These are phyloP conservation scores for Trametopsis cervina DNA, from an alignment of 768 basidiomycete species.

Conservation along the genomic window DNA sequence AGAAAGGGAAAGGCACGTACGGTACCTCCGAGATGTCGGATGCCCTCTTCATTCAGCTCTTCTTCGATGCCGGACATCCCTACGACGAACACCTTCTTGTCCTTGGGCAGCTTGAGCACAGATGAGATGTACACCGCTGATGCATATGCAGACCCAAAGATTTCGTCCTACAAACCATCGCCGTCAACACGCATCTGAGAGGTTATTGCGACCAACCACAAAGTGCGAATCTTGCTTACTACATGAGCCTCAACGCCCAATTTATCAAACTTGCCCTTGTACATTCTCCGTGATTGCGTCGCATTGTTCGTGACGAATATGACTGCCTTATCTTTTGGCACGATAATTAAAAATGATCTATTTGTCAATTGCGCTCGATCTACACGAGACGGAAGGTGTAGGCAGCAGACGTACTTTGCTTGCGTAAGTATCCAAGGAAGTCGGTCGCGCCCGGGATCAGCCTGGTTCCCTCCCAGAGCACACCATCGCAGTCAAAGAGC, in stretches of 20 bases:
- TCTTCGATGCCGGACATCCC: conserved; percentile 91
- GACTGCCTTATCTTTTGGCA: conserved; percentile 67
- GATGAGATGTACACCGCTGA: conserved; percentile 81
- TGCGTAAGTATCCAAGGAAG: conserved; percentile 66
- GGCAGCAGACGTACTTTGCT: conserved; percentile 46
- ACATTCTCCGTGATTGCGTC: conserved; percentile 80
- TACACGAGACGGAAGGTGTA: too few relatives aligned
- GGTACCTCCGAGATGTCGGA: conserved; percentile 76
- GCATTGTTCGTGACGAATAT: conserved; percentile 98
- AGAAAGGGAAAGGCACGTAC: conserved; percentile 36
- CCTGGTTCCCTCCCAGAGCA: conserved; percentile 83
- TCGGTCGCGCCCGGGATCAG: conserved; percentile 74
- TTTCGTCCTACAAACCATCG: conserved; percentile 67
- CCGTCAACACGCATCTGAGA: too few relatives aligned
- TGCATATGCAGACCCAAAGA: conserved; percentile 92
- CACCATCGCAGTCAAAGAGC: conserved; percentile 96
- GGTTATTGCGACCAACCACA: too few relatives aligned
- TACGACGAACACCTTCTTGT: conserved; percentile 94
- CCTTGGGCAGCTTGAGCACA: conserved; percentile 80
- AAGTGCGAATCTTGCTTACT: conserved; percentile 45
- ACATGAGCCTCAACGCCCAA: conserved; percentile 80
- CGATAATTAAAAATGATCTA: too few relatives aligned
- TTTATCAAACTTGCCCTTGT: conserved; percentile 88
- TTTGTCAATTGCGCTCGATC: neutral
- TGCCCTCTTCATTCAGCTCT: conserved; percentile 84